These are phyloP conservation scores for Keithomyces neogunnii DNA, from an alignment of 2,329 filamentous ascomycete species.

Conservation along the genomic window DNA sequence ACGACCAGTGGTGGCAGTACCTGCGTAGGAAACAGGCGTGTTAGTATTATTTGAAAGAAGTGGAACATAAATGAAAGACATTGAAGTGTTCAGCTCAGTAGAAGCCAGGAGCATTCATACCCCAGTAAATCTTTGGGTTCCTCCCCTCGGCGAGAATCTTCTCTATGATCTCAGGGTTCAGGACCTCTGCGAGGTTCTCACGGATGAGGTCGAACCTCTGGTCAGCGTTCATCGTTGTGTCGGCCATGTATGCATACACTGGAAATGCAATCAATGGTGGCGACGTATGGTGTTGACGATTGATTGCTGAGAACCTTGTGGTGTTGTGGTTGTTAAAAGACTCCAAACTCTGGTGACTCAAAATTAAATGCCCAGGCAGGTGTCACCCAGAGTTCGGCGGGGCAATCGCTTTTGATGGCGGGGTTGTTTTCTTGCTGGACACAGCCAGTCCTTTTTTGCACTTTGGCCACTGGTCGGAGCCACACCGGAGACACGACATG, in stretches of 20 bases:
- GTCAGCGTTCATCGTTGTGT: constrained; percentile 25
- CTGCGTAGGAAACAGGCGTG: constrained; percentile 21
- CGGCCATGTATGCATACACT: constrained; percentile 9
- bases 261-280: not conserved
- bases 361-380: too few relatives aligned
- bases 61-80: not conserved
- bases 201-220: constrained; percentile 69
- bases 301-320: too few relatives aligned
- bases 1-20: constrained; percentile 75
- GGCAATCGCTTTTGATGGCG: too few relatives aligned
- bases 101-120: constrained; percentile 23
- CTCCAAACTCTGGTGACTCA: too few relatives aligned
- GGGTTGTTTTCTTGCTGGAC: too few relatives aligned
- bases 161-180: constrained; percentile 79
- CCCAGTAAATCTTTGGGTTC: constrained; percentile 78
- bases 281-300: too few relatives aligned
- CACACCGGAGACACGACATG: too few relatives aligned
- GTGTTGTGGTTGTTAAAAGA: too few relatives aligned
- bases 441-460: too few relatives aligned
- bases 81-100: too few relatives aligned
- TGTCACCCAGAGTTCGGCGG: too few relatives aligned
- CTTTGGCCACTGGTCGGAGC: too few relatives aligned
- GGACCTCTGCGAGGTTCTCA: constrained; percentile 71
- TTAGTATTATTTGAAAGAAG: not conserved
- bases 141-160: constrained; percentile 61